These are phyloP conservation scores for Abelmoschus esculentus DNA, from an alignment of 345 rosid genomes.

Conservation along the genomic window DNA sequence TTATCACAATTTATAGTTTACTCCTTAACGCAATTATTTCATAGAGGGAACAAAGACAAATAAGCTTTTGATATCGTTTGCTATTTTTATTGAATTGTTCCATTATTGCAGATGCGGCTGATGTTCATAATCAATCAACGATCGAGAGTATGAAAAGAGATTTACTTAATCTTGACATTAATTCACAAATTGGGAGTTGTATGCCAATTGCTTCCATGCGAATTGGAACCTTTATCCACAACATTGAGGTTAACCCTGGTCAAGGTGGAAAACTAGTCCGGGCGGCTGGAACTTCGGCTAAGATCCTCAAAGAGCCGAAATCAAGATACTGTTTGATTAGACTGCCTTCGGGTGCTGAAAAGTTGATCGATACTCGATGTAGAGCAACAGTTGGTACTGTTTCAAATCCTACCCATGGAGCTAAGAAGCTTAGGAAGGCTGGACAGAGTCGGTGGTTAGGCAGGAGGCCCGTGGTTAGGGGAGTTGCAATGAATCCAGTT, in stretches of 20 bases:
- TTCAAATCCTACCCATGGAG: neutral
- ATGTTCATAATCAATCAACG: neutral
- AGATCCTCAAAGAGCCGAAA: neutral
- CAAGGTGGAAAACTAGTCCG: slow-evolving; percentile 1
- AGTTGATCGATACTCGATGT: neutral
- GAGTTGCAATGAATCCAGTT: neutral
- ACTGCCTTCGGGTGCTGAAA: neutral
- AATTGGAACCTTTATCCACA: neutral
- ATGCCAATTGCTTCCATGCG: slow-evolving; percentile 1
- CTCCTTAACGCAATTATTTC: neutral
- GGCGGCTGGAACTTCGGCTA: neutral
- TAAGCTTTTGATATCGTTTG: neutral
- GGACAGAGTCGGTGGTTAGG: neutral
- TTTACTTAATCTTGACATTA: slow-evolving; percentile 1
- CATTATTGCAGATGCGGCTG: neutral
- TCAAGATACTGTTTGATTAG: slow-evolving; percentile 1
- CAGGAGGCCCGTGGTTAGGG: neutral
- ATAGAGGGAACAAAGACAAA: neutral
- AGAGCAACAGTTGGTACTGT: neutral
- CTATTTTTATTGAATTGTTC: neutral
- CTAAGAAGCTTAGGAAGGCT: neutral
- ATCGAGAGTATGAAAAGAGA: neutral
- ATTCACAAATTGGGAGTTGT: slow-evolving; percentile 3
- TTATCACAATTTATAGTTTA: neutral
- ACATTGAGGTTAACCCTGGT: neutral